phyloP scores from a whole-genome alignment of 148 eudicot species.

The Vaccinium macrocarpon region DNA sequence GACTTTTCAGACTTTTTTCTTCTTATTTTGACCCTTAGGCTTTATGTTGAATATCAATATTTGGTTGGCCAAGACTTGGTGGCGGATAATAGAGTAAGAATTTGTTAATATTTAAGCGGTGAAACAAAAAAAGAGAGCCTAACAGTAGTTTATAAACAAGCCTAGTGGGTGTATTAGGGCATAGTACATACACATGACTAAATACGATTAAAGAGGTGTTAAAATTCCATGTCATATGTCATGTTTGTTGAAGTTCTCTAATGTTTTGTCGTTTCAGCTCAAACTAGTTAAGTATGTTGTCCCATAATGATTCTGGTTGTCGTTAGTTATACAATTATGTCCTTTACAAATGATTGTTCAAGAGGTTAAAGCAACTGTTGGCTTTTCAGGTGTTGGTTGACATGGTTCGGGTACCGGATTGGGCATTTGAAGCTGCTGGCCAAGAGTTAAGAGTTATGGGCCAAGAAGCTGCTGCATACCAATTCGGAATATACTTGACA shows the following conservation, averaged over 20 bases:
- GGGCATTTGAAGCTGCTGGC: slow-evolving; percentile 98
- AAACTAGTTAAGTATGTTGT: background rate
- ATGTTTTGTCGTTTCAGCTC: background rate
- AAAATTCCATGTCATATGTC: background rate
- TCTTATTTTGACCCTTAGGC: background rate
- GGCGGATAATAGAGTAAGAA: background rate
- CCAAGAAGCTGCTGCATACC: slow-evolving; percentile 84
- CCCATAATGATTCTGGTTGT: slow-evolving; percentile 6
- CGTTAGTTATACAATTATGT: background rate
- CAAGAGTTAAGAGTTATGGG: slow-evolving; percentile 95
- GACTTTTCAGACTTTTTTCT: background rate
- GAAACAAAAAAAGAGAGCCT: background rate
- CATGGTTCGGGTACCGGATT: slow-evolving; percentile 93
- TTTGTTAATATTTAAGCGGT: background rate
- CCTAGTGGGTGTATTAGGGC: background rate
- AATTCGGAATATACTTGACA: slow-evolving; percentile 81
- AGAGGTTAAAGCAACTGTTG: background rate
- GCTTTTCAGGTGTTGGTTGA: slow-evolving; percentile 70
- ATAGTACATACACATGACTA: background rate
- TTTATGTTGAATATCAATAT: background rate
- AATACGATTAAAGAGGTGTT: background rate
- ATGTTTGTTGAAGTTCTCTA: background rate
- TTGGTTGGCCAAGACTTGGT: background rate
- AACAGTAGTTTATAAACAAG: background rate
- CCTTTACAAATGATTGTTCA: background rate